phyloP scores from a whole-genome alignment of 345 rosid species.

The Firmiana major region DNA sequence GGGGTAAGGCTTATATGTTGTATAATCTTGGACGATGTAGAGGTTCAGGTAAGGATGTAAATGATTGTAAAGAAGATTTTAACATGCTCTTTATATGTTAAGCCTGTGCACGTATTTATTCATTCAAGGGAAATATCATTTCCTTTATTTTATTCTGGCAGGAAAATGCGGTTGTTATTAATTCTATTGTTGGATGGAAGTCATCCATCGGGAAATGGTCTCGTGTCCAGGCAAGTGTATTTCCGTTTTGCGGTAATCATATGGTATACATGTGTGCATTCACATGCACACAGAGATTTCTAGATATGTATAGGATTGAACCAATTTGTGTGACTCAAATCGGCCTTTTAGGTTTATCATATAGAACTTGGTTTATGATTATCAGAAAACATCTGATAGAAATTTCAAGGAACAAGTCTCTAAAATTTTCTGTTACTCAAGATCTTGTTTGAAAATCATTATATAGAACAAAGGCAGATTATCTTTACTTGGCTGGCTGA shows the following conservation, averaged over 20 bases:
- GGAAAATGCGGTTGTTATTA: constrained; percentile 76
- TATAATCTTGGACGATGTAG: constrained; percentile 11
- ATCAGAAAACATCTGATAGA: not conserved
- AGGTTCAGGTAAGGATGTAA: no score
- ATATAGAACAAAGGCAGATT: not conserved
- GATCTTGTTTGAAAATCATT: not conserved
- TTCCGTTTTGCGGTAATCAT: not conserved
- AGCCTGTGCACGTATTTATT: not conserved
- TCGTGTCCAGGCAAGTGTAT: constrained; percentile 61
- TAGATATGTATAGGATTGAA: not conserved
- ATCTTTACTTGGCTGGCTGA: not conserved
- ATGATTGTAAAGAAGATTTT: not conserved
- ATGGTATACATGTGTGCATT: not conserved
- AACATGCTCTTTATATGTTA: not conserved
- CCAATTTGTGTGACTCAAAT: not conserved
- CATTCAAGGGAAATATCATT: not conserved
- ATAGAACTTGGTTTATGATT: not conserved
- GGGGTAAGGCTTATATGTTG: constrained; percentile 68
- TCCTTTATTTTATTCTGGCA: constrained; percentile 24
- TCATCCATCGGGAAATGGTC: constrained; percentile 83
- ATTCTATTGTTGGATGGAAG: constrained; percentile 79
- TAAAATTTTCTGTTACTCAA: not conserved
- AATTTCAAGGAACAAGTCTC: not conserved
- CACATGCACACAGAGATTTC: not conserved
- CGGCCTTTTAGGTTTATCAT: not conserved